Evolutionary conservation across 768 basidiomycete genomes (phyloP).

Genomic region (Boletus tomentosulus): DNA sequence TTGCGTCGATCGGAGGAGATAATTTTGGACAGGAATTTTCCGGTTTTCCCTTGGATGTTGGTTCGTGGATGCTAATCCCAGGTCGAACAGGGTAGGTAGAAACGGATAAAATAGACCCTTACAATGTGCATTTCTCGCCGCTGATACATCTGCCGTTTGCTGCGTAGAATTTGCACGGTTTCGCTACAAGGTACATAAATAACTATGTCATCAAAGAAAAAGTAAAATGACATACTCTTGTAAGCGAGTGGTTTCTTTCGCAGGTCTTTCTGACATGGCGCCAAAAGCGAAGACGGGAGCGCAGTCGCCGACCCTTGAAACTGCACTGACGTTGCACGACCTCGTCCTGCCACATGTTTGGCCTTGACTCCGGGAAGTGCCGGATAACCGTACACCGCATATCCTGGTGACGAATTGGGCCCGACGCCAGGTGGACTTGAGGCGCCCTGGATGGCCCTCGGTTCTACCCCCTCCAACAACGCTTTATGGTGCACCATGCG

Average conservation of each 20-base stretch:
- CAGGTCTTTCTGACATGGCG: conserved; percentile 13
- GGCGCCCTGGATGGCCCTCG: not conserved
- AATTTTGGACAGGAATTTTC: not conserved
- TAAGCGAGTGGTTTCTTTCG: conserved; percentile 23
- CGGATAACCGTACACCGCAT: conserved; percentile 12
- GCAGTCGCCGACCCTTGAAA: not conserved
- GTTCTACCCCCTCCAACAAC: conserved; percentile 1
- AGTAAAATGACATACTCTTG: conserved; percentile 23
- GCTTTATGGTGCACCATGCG: conserved; percentile 5
- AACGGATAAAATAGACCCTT: conserved; percentile 21
- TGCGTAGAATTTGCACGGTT: conserved; percentile 55
- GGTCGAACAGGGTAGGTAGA: not conserved
- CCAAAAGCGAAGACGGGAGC: not conserved
- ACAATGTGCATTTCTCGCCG: conserved; percentile 60
- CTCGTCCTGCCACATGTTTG: conserved; percentile 1
- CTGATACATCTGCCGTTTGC: conserved; percentile 46
- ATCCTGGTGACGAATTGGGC: conserved; percentile 8
- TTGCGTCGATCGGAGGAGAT: conserved; percentile 3
- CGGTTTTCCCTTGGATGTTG: conserved; percentile 1
- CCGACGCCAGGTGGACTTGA: conserved; percentile 8
- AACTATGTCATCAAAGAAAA: not conserved
- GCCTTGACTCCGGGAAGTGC: conserved; percentile 11
- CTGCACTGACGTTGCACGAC: conserved; percentile 10
- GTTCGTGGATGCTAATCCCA: conserved; percentile 43
- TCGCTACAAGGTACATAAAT: conserved; percentile 36